Evolutionary conservation across 2,329 filamentous ascomycete genomes (phyloP).

Genomic region (Dothideomycetes sp.): DNA sequence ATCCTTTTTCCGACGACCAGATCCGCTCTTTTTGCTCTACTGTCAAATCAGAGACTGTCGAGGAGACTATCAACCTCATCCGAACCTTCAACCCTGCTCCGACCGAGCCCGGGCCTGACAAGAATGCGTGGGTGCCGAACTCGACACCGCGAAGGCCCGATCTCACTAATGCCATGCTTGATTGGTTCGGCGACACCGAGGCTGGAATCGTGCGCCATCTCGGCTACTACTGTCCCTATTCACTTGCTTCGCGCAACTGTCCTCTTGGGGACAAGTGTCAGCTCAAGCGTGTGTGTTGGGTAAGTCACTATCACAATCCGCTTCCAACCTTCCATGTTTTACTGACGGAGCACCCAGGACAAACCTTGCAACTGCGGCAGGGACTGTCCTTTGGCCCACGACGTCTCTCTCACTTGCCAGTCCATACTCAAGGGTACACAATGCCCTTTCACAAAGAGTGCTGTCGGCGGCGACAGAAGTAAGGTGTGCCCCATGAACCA

Average conservation of each 20-base stretch:
- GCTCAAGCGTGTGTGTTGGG: conserved; percentile 1
- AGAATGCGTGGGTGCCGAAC: neutral
- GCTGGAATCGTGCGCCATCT: neutral
- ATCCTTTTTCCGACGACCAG: neutral
- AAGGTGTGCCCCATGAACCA: conserved; percentile 1
- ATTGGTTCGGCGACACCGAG: conserved; percentile 1
- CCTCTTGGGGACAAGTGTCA: neutral
- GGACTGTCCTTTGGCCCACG: neutral
- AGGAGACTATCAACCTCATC: neutral
- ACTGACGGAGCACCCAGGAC: neutral
- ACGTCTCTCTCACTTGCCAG: neutral
- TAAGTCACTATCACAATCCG: neutral
- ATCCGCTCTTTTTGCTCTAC: neutral
- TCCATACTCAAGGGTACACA: neutral
- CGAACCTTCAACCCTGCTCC: too few relatives aligned
- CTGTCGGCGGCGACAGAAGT: neutral
- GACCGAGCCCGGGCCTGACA: neutral
- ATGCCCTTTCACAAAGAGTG: neutral
- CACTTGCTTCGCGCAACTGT: neutral
- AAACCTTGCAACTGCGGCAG: neutral
- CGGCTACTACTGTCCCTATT: neutral
- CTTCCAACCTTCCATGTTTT: too few relatives aligned
- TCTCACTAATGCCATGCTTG: neutral
- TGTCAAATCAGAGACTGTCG: neutral
- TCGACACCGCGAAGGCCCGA: neutral